A percentile compares a stretch with the other conserved stretches of the same genome.
Evolutionary conservation across 495 filamentous ascomycete genomes (phyloP).

Genomic region (Aspergillus steynii): DNA sequence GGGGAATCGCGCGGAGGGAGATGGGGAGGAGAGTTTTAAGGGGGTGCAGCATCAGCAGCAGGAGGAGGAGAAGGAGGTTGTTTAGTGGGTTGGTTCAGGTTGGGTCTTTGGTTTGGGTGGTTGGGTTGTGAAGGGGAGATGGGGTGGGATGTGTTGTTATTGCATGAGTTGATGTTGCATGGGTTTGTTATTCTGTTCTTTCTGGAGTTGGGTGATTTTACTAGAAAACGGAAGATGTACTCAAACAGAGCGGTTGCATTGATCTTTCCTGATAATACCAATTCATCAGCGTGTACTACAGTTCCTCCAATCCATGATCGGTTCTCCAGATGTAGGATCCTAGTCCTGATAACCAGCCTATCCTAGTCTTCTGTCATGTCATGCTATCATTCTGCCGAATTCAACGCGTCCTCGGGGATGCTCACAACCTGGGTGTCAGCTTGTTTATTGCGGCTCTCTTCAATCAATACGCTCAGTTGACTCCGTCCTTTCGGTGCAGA

Average conservation of each 20-base stretch:
- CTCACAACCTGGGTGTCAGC: neutral
- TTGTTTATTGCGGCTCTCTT: constrained; percentile 14
- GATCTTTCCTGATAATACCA: too few species aligned
- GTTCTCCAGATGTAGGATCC: neutral
- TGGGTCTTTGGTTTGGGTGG: neutral
- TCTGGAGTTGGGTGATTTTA: too few species aligned
- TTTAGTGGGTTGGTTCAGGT: neutral
- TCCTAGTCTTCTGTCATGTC: neutral
- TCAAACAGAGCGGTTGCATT: too few species aligned
- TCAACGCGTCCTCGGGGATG: neutral
- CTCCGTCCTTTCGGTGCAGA: constrained; percentile 14
- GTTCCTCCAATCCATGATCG: too few species aligned
- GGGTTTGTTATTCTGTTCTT: too few species aligned
- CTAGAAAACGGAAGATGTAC: too few species aligned
- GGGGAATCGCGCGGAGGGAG: constrained; percentile 14
- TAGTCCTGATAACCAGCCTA: neutral
- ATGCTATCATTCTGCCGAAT: neutral
- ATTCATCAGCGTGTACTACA: too few species aligned
- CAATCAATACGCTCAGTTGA: constrained; percentile 24
- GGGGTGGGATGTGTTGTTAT: too few species aligned
- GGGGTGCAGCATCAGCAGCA: neutral
- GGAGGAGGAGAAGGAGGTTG: constrained; percentile 13
- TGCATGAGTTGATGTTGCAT: too few species aligned
- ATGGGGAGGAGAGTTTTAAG: constrained; percentile 5
- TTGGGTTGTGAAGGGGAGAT: neutral